These are phyloP conservation scores for Oryza nivara DNA, from an alignment of 176 grass and related monocot genomes.

Conservation along the genomic window DNA sequence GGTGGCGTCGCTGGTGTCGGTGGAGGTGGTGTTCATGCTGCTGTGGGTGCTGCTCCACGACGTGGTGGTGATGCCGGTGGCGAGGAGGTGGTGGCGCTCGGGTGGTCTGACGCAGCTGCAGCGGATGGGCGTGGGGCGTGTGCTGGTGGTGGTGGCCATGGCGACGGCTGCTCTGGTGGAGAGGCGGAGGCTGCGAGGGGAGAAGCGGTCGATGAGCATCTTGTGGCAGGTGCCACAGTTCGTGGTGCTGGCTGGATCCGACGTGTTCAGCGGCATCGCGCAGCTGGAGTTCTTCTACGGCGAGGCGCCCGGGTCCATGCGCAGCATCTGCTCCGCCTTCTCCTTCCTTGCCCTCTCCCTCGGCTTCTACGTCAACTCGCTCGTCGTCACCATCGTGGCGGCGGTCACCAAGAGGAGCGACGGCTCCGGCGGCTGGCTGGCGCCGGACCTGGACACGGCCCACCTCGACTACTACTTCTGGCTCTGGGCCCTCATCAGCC, in stretches of 20 bases:
- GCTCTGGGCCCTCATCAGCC: constrained; percentile 46
- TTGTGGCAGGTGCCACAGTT: constrained; percentile 77
- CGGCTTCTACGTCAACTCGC: constrained; percentile 70
- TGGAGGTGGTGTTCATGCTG: constrained; percentile 67
- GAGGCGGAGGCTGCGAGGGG: constrained; percentile 47
- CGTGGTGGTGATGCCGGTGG: constrained; percentile 45
- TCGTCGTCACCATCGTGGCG: constrained; percentile 62
- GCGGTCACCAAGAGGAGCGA: constrained; percentile 25
- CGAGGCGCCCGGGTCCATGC: constrained; percentile 71
- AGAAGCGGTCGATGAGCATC: constrained; percentile 47
- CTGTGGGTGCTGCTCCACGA: constrained; percentile 65
- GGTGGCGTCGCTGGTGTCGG: constrained; percentile 54
- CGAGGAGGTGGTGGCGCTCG: constrained; percentile 25
- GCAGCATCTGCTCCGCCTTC: constrained; percentile 80
- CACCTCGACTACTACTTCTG: constrained; percentile 69
- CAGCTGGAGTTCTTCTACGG: constrained; percentile 92
- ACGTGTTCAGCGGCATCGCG: constrained; percentile 75
- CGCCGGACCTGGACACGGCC: constrained; percentile 43
- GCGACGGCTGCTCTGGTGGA: constrained; percentile 65
- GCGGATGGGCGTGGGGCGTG: constrained; percentile 81
- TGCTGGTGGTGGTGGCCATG: constrained; percentile 62
- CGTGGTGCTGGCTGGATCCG: constrained; percentile 62
- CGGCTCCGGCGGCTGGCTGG: constrained; percentile 48
- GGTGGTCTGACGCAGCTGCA: constrained; percentile 62
- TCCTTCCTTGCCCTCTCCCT: constrained; percentile 74